A percentile compares a stretch with the other conserved stretches of the same genome.
Conservation (phyloP, 345 rosid genomes). For the Excoecaria agallocha region DNA sequence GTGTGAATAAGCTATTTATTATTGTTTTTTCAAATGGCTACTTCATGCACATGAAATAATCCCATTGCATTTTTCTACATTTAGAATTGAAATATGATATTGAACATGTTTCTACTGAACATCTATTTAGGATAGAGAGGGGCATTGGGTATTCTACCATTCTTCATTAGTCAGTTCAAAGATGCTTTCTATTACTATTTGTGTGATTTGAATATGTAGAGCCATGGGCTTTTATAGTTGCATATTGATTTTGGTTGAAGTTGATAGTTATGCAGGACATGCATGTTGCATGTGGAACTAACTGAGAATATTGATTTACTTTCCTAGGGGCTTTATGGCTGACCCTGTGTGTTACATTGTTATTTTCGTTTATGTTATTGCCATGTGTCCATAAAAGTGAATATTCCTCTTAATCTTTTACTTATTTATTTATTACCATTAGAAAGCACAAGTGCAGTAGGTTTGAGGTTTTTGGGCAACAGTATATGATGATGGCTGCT, state of each 20-base stretch:
- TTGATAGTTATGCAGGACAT: not conserved
- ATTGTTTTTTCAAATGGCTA: not conserved
- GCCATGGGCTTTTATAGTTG: not conserved
- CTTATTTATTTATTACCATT: not conserved
- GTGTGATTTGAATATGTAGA: not conserved
- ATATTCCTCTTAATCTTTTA: not conserved
- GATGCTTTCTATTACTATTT: not conserved
- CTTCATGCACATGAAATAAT: not conserved
- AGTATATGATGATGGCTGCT: not conserved
- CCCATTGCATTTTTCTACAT: not conserved
- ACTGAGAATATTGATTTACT: not conserved
- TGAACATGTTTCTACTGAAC: not conserved
- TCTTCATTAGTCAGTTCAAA: not conserved
- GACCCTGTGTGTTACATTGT: not conserved
- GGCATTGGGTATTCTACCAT: not conserved
- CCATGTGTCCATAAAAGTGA: not conserved
- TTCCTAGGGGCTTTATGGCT: not conserved
- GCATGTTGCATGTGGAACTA: not conserved
- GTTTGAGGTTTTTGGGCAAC: not conserved
- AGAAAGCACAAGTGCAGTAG: not conserved
- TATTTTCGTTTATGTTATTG: not conserved
- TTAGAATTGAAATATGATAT: no score
- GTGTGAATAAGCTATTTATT: not conserved
- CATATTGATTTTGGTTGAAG: not conserved
- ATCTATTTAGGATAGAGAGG: no score